Conservation (phyloP, 768 basidiomycete genomes). For the Macrolepiota albuminosa region DNA sequence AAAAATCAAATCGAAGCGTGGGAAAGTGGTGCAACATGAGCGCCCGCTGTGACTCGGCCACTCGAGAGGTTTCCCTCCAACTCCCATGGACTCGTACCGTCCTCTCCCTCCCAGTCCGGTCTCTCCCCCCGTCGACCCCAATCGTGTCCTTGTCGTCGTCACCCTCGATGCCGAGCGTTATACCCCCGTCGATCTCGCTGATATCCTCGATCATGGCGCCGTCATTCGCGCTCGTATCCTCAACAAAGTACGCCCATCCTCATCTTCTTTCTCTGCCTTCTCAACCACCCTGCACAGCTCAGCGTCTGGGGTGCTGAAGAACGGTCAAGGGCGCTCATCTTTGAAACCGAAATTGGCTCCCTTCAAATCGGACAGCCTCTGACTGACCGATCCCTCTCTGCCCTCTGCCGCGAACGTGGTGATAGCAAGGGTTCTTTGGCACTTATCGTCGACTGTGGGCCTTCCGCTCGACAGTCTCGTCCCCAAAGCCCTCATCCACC, state of each 20-base stretch:
- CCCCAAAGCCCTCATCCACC: constrained; percentile 1
- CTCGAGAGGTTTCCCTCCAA: background rate
- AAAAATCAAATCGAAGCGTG: constrained; percentile 17
- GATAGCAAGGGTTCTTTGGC: constrained; percentile 16
- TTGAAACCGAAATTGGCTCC: constrained; percentile 18
- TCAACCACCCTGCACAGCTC: constrained; percentile 6
- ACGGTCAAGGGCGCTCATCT: constrained; percentile 13
- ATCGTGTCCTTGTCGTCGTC: constrained; percentile 14
- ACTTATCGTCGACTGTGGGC: constrained; percentile 11
- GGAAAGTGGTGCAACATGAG: constrained; percentile 9
- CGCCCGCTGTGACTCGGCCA: no score
- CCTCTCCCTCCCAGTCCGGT: constrained; percentile 5
- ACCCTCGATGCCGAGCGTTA: constrained; percentile 18
- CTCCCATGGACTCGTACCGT: background rate
- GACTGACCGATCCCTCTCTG: constrained; percentile 10
- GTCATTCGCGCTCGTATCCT: constrained; percentile 17
- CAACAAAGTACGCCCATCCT: constrained; percentile 10
- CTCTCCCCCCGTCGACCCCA: constrained; percentile 1
- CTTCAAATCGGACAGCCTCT: constrained; percentile 15
- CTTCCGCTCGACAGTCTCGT: background rate
- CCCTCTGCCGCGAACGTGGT: constrained; percentile 14
- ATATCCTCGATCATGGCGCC: constrained; percentile 15
- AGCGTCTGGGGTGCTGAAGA: constrained; percentile 13
- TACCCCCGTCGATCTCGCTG: constrained; percentile 17
- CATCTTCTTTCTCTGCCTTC: background rate